These are phyloP conservation scores for Colletotrichum abscissum DNA, from an alignment of 2,329 filamentous ascomycete genomes.

Conservation along the genomic window DNA sequence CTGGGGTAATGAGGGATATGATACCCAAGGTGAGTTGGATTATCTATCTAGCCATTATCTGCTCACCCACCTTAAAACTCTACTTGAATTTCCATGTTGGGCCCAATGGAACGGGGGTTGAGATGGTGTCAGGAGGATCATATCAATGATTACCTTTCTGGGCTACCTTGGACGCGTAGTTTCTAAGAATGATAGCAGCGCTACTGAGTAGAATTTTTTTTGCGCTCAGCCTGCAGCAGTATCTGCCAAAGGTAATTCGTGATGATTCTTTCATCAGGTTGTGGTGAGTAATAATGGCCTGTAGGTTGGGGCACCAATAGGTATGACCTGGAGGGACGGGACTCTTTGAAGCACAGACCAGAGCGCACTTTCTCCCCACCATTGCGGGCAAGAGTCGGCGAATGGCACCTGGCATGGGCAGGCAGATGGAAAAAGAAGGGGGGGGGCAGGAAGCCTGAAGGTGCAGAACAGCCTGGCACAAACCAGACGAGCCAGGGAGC, in stretches of 20 bases:
- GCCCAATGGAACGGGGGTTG: neutral
- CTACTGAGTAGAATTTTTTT: neutral
- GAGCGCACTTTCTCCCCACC: slow-evolving; percentile 11
- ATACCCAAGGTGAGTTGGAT: neutral
- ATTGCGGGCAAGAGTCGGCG: neutral
- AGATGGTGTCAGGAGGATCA: slow-evolving; percentile 8
- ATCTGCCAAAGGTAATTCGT: slow-evolving; percentile 1
- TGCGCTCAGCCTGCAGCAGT: slow-evolving; percentile 6
- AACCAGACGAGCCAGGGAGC: slow-evolving; percentile 25
- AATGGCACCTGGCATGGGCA: slow-evolving; percentile 6
- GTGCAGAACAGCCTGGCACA: slow-evolving; percentile 8
- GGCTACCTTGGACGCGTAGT: neutral
- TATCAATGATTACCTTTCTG: neutral
- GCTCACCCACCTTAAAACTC: neutral
- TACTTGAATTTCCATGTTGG: neutral
- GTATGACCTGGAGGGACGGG: neutral
- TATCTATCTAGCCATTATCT: neutral
- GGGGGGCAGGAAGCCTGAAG: neutral
- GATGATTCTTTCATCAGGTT: slow-evolving; percentile 9
- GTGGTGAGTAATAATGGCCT: neutral
- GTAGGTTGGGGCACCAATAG: neutral
- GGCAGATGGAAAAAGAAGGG: slow-evolving; percentile 1
- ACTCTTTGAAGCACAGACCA: slow-evolving; percentile 24
- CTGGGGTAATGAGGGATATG: neutral
- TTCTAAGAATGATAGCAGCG: neutral